Base-by-base conservation (phyloP, 2,329 filamentous ascomycete species). In the Colletotrichum sansevieriae region DNA sequence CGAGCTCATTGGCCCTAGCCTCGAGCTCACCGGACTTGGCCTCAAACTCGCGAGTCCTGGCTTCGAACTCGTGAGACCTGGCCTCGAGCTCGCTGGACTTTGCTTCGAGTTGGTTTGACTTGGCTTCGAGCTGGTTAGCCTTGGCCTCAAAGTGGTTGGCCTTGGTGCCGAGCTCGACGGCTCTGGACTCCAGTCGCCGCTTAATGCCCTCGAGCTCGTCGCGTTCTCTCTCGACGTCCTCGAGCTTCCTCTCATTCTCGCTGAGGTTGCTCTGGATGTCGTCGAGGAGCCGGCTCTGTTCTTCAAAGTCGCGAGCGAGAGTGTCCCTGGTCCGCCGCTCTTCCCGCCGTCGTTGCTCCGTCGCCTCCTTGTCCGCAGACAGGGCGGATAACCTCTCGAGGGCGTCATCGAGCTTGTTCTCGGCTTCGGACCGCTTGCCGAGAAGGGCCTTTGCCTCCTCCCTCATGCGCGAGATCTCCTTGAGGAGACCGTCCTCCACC, bases 401-500 rank as follows among this genome's bases (percentile, higher is more conserved):
- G 15, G 70, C 64, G 49, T 69, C 52, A 15, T 68, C 68, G 12
- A 71, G 61, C 20, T 64, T 64, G 29, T 59, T 71, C 37, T 67
- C 57, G 10, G 68, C 65, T 18, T 47, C 55, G 44, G 52, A 63
- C 22, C 70, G 70, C 39, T 60, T 55, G 37, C 64, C 64, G 15
- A 70, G 63, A 13, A 70, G 63, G 15, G 37, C 44, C 18, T 52
- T 68, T 29, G 69, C 47, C 52, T 69, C 57, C n/a, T 65, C 68
- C 9, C 56, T 67, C 67, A 71, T 70, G 35, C 52, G 59, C n/a
- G 58, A 46, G 46, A 71, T 68, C 44, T 71, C 55, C 56, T 60
- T 68, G 49, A 59, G 49, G 37, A 70, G 63, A n/a, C 47, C 59
- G 44, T 57, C 47, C 15, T 70, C 67, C 1, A 66, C 57, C 18